A percentile compares a stretch with the other conserved stretches of the same genome.
Conservation (phyloP, 345 rosid genomes). For the Syzygium aromaticum region DNA sequence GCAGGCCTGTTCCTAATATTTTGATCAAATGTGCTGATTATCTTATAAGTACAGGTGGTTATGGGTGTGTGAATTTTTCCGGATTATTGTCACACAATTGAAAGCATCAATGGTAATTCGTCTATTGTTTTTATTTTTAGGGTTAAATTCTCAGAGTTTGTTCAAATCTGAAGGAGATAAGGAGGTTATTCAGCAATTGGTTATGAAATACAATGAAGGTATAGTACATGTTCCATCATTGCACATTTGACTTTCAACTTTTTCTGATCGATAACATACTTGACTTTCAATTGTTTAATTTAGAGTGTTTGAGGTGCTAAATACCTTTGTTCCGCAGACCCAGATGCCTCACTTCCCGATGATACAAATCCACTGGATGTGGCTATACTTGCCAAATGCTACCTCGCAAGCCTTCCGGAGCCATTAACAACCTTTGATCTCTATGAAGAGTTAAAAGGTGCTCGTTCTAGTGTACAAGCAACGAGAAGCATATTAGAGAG, state of each 20-base stretch:
- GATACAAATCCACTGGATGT: constrained; percentile 62
- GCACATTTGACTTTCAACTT: not conserved
- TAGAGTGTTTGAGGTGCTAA: not conserved
- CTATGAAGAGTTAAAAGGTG: constrained; percentile 61
- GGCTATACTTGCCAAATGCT: constrained; percentile 69
- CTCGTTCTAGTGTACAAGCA: constrained; percentile 54
- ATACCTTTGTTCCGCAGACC: constrained; percentile 33
- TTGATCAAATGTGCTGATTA: constrained; percentile 69
- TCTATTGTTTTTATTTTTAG: constrained; percentile 15
- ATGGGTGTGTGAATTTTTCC: not conserved
- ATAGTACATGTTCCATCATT: constrained; percentile 1
- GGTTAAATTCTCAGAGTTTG: constrained; percentile 54
- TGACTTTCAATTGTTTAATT: not conserved
- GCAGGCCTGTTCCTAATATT: constrained; percentile 59
- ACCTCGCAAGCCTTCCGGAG: constrained; percentile 87
- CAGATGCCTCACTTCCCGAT: constrained; percentile 60
- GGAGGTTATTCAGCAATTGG: constrained; percentile 62
- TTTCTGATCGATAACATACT: not conserved
- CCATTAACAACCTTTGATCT: constrained; percentile 82
- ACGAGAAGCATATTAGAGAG: constrained; percentile 64
- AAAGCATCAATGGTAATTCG: not conserved
- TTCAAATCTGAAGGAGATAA: constrained; percentile 81
- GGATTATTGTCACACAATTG: not conserved
- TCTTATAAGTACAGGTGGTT: constrained; percentile 72
- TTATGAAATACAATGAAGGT: constrained; percentile 75